Base-by-base conservation (phyloP, 495 filamentous ascomycete genomes). In the Aspergillus ellipticus region DNA sequence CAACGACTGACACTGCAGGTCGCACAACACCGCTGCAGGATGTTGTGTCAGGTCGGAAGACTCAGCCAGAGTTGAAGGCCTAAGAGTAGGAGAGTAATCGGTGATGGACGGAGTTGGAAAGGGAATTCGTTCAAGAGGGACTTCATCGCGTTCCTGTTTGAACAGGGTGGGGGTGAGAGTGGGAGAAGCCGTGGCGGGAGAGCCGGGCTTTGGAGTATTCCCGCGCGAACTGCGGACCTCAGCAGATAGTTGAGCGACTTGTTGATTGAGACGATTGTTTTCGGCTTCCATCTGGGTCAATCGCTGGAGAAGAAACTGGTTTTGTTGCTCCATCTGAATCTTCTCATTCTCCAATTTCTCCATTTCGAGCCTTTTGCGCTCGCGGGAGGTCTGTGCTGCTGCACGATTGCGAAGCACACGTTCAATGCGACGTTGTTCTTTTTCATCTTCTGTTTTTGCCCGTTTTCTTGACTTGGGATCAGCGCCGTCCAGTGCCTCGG, bases 21-120 rank as follows among this genome's bases (percentile, higher is more conserved):
- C 94, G 81, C 90, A 97, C 93, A 97, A 96, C 92, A 96, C 85
- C 91, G 82, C 93, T 80, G 94, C 94, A 96, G 94, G 90, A 96
- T 96, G 93, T 96, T 96, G 93, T 97, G 92, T 92, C 94, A 82
- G 74, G 80, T 94, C 89, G 83, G 88, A 79, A 77, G 88, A 86
- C 79, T 82, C 80, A 73, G 80, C 80, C 79, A 76, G 75, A 73
- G 72, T 72, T 64, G 78, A 74, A 60, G 77, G 77, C 62, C 74
- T 69, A 11, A 80, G 66, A 51, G 69, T 78, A 11, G 75, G 75
- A 6, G 79, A 82, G 67, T 77, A 78, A 49, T 77, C 76, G 65
- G 72, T 71, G 28, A 72, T 54, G 49, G 78, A 74, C 19, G 78
- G 74, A 42, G 79, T 78, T 1, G 79, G 73, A 66, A 77, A 75